A percentile compares a stretch with the other conserved stretches of the same genome.
phyloP scores from a whole-genome alignment of 1,284 basidiomycete species.

The Mycena citricolor region DNA sequence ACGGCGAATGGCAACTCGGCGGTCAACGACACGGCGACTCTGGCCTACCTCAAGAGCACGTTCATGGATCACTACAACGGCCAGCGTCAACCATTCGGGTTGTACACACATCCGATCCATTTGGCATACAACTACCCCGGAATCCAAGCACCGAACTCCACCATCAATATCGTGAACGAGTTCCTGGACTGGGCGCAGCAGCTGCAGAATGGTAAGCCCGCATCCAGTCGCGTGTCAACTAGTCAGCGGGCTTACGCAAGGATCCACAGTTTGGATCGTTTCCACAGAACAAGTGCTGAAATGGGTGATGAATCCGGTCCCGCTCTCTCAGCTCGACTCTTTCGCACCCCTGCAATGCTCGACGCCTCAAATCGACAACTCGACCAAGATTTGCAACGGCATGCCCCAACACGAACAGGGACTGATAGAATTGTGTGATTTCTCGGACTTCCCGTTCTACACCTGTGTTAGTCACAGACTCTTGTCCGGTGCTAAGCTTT shows the following conservation, averaged over 20 bases:
- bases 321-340: conserved; percentile 56
- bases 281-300: conserved; percentile 71
- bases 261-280: conserved; percentile 68
- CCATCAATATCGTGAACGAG: conserved; percentile 71
- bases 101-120: conserved; percentile 84
- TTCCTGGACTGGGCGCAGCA: conserved; percentile 83
- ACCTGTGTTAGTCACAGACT: conserved; percentile 57
- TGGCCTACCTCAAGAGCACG: conserved; percentile 73
- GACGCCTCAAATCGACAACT: conserved; percentile 54
- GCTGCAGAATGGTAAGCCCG: conserved; percentile 57
- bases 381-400: conserved; percentile 70
- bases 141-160: conserved; percentile 46
- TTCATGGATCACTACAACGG: conserved; percentile 74
- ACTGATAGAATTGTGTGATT: conserved; percentile 59
- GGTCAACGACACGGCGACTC: conserved; percentile 60
- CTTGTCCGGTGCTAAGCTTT: background rate
- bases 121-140: conserved; percentile 62
- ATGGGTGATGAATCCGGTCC: conserved; percentile 74
- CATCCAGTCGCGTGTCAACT: conserved; percentile 6
- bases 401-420: conserved; percentile 64
- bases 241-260: background rate
- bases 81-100: conserved; percentile 77
- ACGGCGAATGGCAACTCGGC: conserved; percentile 49
- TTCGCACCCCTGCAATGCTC: conserved; percentile 60
- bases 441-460: conserved; percentile 74